Conservation (phyloP, 1,139 yeast genomes). For the Saccharomyces hybrid region DNA sequence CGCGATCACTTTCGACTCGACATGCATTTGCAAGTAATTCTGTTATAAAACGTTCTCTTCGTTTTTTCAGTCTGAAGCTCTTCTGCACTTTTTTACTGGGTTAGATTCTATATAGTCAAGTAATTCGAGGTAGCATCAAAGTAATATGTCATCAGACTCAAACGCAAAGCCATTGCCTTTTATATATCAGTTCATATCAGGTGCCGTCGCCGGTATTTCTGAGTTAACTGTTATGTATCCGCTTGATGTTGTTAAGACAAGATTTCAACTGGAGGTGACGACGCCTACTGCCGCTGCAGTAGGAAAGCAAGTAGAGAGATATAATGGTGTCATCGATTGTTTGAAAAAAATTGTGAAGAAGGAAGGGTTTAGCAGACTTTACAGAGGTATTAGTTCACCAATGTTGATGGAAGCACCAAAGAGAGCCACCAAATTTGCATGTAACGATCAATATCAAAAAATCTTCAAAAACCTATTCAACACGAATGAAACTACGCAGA, state of each 20-base stretch:
- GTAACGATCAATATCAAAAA: conserved; percentile 95
- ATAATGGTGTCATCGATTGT: conserved; percentile 80
- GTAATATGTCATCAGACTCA: neutral
- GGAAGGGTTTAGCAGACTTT: conserved; percentile 79
- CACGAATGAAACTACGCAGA: conserved; percentile 63
- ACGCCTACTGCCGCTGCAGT: conserved; percentile 42
- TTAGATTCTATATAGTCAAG: neutral
- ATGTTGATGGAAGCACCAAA: conserved; percentile 99
- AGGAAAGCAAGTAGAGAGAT: conserved; percentile 46
- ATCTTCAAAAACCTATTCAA: conserved; percentile 71
- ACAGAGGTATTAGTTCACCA: conserved; percentile 93
- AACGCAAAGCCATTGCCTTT: conserved; percentile 4
- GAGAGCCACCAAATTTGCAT: conserved; percentile 95
- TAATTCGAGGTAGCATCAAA: neutral
- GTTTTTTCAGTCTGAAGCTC: neutral
- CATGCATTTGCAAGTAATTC: neutral
- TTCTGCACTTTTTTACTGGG: neutral
- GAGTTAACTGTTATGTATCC: conserved; percentile 98
- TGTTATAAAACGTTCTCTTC: neutral
- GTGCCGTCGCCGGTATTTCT: conserved; percentile 96
- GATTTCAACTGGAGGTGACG: conserved; percentile 84
- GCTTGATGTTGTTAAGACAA: conserved; percentile 92
- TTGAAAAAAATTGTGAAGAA: conserved; percentile 70
- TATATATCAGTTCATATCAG: conserved; percentile 77
- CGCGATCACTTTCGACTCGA: neutral